These are phyloP conservation scores for Cucumis sativus DNA, from an alignment of 306 rosid genomes.

Conservation along the genomic window Cucumber_9930_V3 NC_026659.2:23951001-23951500, in stretches of 20 bases:
- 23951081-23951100: too few relatives aligned
- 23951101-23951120: too few relatives aligned
- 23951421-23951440: background rate
- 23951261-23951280: slow-evolving; percentile 2
- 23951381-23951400: background rate
- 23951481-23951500: background rate
- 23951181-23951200: background rate
- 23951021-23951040: too few relatives aligned
- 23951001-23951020: too few relatives aligned
- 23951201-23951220: background rate
- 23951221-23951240: background rate
- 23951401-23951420: slow-evolving; percentile 27
- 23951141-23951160: too few relatives aligned
- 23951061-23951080: too few relatives aligned
- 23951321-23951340: background rate
- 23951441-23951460: background rate
- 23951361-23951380: background rate
- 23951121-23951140: too few relatives aligned
- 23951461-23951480: background rate
- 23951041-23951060: too few relatives aligned
- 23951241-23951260: background rate
- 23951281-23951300: background rate
- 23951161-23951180: too few relatives aligned
- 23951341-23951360: background rate
- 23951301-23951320: background rate